A percentile compares a stretch with the other conserved stretches of the same genome.
Evolutionary conservation across 1,284 basidiomycete genomes (phyloP).

Genomic region (Tilletia setariae): DNA sequence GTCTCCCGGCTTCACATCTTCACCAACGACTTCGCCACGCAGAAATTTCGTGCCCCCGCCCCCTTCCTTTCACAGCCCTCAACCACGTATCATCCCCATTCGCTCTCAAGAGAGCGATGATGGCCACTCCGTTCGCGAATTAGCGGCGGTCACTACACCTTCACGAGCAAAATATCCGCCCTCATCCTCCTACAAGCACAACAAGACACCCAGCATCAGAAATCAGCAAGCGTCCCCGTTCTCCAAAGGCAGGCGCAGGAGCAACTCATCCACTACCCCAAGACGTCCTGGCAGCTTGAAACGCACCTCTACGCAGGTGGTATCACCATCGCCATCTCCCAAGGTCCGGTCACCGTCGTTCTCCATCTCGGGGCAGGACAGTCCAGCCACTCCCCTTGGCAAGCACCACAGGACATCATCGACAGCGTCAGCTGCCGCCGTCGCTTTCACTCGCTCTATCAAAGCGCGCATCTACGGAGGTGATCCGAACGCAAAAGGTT

Average conservation of each 20-base stretch:
- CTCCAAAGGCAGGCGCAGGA: not conserved
- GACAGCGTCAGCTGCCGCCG: not conserved
- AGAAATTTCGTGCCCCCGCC: not conserved
- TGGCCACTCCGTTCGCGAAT: not conserved
- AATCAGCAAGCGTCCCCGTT: not conserved
- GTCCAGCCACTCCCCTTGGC: not conserved
- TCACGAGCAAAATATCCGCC: not conserved
- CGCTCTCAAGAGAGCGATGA: not conserved
- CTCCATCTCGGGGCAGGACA: not conserved
- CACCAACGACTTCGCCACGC: not conserved
- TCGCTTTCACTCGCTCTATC: not conserved
- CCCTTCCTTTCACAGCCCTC: slow-evolving; percentile 6
- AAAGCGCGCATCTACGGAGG: not conserved
- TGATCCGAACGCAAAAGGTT: not conserved
- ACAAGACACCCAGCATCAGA: not conserved
- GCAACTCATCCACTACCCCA: not conserved
- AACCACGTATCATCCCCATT: not conserved
- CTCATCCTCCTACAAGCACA: not conserved
- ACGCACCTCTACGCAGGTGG: not conserved
- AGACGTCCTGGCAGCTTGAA: not conserved
- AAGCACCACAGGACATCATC: not conserved
- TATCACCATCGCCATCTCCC: not conserved
- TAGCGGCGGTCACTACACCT: not conserved
- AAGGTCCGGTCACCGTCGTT: not conserved
- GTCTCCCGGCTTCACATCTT: not conserved